Base-by-base conservation (phyloP, 768 basidiomycete species). In the Russula abietina region DNA sequence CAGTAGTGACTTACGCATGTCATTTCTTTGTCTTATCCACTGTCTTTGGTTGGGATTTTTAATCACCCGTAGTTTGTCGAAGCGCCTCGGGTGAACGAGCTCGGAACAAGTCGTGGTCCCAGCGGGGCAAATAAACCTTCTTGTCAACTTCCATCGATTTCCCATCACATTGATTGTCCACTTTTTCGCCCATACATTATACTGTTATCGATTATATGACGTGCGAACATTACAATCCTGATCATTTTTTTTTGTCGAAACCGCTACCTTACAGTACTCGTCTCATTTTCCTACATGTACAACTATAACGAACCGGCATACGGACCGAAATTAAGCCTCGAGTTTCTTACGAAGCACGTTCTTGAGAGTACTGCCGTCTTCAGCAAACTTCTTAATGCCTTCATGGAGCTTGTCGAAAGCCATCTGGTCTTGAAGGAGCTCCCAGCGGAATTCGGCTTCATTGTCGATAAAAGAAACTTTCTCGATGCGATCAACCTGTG, bases 381-480 rank as follows among this genome's bases (percentile, higher is more conserved):
- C 93, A 55, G 93, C 95, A 73, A 99, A 99, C 77, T 96, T 97
- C 80, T 86, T 87, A 81, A 99, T 97, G 70, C 97, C 97, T 79
- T 98, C 93, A 75, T 97, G 93, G 59, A 98, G 81, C 81, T 98
- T 98, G 75, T 98, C 96, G 73, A 93, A 96, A n/a, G 96, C 94
- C 95, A 98, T 97, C 73, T 82, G 78, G 76, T 98, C 95, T 71
- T 93, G 83, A 71, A 97, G 85, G 61, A 98, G 87, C 12, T 83
- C 69, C 94, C 94, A 97, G 64, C 92, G 88, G 91, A 98, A 98
- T 72, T 93, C 91, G 65, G 94, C 80, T 80, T 99, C 93, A 78
- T 97, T 85, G 80, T 98, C 85, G 73, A 99, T 71, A 81, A 71
- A 98, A 24, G 85, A 77, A 66, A 93, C 89, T 77, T 95, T 98